phyloP scores from a whole-genome alignment of 2,329 filamentous ascomycete genomes.

The Colletotrichum acutatum region DNA sequence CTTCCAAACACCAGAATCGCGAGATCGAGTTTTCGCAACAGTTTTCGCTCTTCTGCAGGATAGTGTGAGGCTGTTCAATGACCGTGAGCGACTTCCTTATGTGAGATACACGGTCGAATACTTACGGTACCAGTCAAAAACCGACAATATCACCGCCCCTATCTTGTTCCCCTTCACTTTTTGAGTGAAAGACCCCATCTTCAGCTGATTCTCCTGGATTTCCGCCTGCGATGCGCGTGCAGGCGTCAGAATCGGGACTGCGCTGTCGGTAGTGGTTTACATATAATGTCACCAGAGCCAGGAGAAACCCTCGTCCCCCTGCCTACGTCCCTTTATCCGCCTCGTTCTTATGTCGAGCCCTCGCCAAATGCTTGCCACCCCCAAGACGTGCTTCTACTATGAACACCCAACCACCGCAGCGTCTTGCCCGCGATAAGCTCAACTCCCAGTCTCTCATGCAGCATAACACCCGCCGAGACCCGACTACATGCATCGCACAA shows the following conservation, averaged over 20 bases:
- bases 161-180: conserved; percentile 39
- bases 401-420: background rate
- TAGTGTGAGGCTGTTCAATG: conserved; percentile 40
- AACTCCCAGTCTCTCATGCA: background rate
- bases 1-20: conserved; percentile 36
- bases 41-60: conserved; percentile 39
- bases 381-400: background rate
- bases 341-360: background rate
- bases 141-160: conserved; percentile 40
- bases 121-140: conserved; percentile 45
- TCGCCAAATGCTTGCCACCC: conserved; percentile 1
- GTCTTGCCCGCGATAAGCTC: conserved; percentile 10
- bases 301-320: background rate
- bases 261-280: background rate
- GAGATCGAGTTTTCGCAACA: conserved; percentile 42
- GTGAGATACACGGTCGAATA: background rate
- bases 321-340: background rate
- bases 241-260: background rate
- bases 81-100: background rate
- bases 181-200: conserved; percentile 26
- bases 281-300: conserved; percentile 13
- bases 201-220: background rate
- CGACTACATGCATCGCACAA: background rate
- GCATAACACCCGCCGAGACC: conserved; percentile 11
- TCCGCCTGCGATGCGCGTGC: background rate